Base-by-base conservation (phyloP, 331 rosid genomes). In the Cydonia oblonga region DNA sequence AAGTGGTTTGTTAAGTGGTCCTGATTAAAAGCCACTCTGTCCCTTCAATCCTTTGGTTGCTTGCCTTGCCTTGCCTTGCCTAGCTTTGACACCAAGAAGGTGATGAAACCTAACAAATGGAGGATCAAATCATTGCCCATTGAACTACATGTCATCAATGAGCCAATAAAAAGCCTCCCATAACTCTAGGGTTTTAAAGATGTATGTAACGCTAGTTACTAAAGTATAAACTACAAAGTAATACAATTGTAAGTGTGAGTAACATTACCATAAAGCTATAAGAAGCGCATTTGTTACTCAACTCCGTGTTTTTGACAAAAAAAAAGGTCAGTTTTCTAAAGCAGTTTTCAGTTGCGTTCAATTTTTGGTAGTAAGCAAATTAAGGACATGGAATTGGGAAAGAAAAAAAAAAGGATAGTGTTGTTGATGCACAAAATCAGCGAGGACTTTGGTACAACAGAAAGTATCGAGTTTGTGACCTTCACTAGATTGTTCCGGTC, bases 361-460 rank as follows among this genome's bases (percentile, higher is more conserved):
- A 38, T 9, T 38, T 38, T 38, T 38, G 14, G 14, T 38, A 3
- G 14, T 10, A 38, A 40, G 46, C 46, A 40, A 40, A 40, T 40
- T 40, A 11, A 40, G 46, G 13, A 3, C 5, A 40, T 40, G 46
- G 46, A 40, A 11, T 11, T 40, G 46, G 46, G 32, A 29, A 4
- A 29, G 4, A 40, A 3, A 3, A 38, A 11, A 40, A 8, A 1
- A 40, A 40, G 4, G 14, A 3, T 38, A 10, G 44, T 1, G 13
- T 0, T 40, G 11, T 40, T 0, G 3, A 40, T 0, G 0, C 15
- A 40, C 0, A n/a, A n/a, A n/a, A n/a, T n/a, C n/a, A n/a, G n/a
- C n/a, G n/a, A n/a, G n/a, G n/a, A n/a, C n/a, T n/a, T n/a, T n/a
- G n/a, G n/a, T n/a, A n/a, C n/a, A n/a, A n/a, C n/a, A n/a, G n/a